Evolutionary conservation across 2,329 filamentous ascomycete species (phyloP).

Genomic region (Aureobasidium sp.): DNA sequence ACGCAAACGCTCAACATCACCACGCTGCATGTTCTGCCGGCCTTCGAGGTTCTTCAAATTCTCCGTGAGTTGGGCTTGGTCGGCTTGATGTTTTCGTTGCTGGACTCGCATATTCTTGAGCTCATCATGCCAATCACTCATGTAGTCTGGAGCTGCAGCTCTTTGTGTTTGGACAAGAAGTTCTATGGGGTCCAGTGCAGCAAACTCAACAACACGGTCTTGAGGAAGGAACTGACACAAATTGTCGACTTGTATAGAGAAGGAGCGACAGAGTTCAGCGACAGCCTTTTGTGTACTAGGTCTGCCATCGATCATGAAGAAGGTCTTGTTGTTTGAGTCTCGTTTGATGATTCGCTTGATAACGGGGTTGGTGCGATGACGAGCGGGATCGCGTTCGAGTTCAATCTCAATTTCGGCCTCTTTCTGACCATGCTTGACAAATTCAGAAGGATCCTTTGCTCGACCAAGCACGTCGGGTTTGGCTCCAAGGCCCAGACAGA

Average conservation of each 20-base stretch:
- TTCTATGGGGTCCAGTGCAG: constrained; percentile 71
- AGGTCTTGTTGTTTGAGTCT: constrained; percentile 59
- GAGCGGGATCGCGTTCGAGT: constrained; percentile 56
- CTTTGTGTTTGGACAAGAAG: constrained; percentile 79
- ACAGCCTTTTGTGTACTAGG: constrained; percentile 56
- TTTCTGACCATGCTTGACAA: constrained; percentile 80
- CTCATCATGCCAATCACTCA: constrained; percentile 69
- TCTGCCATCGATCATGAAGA: constrained; percentile 70
- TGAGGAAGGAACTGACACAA: constrained; percentile 95
- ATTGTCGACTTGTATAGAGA: constrained; percentile 95
- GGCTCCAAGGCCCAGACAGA: constrained; percentile 87
- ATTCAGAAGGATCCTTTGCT: constrained; percentile 77
- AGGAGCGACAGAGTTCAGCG: constrained; percentile 57
- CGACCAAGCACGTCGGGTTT: constrained; percentile 74
- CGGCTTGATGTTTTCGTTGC: constrained; percentile 56
- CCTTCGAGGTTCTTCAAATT: constrained; percentile 61
- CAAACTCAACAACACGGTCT: constrained; percentile 92
- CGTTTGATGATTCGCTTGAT: constrained; percentile 70
- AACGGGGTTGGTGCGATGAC: constrained; percentile 59
- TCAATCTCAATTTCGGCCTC: constrained; percentile 86
- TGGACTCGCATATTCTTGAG: constrained; percentile 64
- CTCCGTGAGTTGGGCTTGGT: constrained; percentile 28
- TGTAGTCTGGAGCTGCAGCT: constrained; percentile 75
- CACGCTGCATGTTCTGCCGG: constrained; percentile 67
- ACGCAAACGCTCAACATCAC: constrained; percentile 74